phyloP scores from a whole-genome alignment of 2,329 filamentous ascomycete genomes.

The Colletotrichum melonis region DNA sequence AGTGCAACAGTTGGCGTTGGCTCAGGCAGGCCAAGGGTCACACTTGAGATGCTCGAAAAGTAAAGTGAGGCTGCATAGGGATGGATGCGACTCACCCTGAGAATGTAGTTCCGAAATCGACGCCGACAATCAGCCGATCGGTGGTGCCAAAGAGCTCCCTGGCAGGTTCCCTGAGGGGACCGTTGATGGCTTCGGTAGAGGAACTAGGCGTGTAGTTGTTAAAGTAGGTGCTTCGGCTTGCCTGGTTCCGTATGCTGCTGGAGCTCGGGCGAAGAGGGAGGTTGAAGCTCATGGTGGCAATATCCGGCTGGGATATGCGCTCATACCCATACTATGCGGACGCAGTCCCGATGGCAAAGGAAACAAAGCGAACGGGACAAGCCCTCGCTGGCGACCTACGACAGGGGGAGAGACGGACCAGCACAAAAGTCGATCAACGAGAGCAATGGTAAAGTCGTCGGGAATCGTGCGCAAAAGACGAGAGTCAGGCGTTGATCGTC shows the following conservation, averaged over 20 bases:
- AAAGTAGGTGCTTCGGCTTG: slow-evolving; percentile 67
- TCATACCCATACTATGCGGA: slow-evolving; percentile 32
- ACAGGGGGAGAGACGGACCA: background rate
- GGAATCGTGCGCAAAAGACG: slow-evolving; percentile 11
- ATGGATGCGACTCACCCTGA: slow-evolving; percentile 68
- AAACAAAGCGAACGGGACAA: slow-evolving; percentile 27
- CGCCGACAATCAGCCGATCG: slow-evolving; percentile 79
- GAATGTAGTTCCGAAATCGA: slow-evolving; percentile 89
- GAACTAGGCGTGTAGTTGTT: slow-evolving; percentile 65
- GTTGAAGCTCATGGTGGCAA: slow-evolving; percentile 59
- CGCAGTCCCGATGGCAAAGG: background rate
- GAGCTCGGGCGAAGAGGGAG: slow-evolving; percentile 61
- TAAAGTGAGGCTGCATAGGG: background rate
- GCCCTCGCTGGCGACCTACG: slow-evolving; percentile 18
- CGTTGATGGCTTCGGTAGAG: slow-evolving; percentile 72
- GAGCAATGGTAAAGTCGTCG: background rate
- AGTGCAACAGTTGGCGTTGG: background rate
- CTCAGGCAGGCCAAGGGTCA: background rate
- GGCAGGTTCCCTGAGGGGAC: slow-evolving; percentile 66
- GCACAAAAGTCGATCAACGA: background rate
- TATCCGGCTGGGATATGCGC: slow-evolving; percentile 24
- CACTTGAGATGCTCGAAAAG: background rate
- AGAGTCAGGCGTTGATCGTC: slow-evolving; percentile 17
- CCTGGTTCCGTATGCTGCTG: slow-evolving; percentile 62
- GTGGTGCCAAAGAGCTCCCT: slow-evolving; percentile 62